Conservation (phyloP, 1,139 yeast species). For the Blastobotrys aristatus region DNA sequence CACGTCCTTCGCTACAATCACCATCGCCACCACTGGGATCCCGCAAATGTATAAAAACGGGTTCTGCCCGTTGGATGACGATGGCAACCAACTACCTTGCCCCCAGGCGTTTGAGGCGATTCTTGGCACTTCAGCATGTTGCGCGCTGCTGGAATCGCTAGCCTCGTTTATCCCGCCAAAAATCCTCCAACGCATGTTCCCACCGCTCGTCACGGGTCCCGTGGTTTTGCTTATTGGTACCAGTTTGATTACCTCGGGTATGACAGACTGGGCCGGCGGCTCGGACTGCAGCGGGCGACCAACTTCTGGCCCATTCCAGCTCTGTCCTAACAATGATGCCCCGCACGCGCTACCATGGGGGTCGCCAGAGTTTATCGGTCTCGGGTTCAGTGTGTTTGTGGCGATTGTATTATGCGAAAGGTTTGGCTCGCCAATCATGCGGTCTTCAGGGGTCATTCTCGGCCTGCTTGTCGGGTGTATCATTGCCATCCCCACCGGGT, state of each 20-base stretch:
- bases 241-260: constrained; percentile 60
- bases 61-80: constrained; percentile 55
- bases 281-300: constrained; percentile 44
- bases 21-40: constrained; percentile 68
- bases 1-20: constrained; percentile 80
- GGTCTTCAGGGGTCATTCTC: constrained; percentile 81
- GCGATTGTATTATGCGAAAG: constrained; percentile 71
- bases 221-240: constrained; percentile 81
- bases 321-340: constrained; percentile 45
- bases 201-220: constrained; percentile 89
- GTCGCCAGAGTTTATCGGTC: constrained; percentile 75
- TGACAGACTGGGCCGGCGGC: constrained; percentile 80
- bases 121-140: constrained; percentile 70
- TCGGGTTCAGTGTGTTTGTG: constrained; percentile 76
- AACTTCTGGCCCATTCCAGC: constrained; percentile 44
- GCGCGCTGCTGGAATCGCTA: constrained; percentile 67
- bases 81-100: constrained; percentile 64
- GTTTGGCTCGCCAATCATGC: constrained; percentile 94
- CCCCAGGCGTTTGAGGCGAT: constrained; percentile 89
- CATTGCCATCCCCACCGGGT: constrained; percentile 86
- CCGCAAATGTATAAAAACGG: constrained; percentile 79
- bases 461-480: constrained; percentile 85
- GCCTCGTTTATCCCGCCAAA: constrained; percentile 74
- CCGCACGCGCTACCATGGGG: constrained; percentile 69
- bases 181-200: constrained; percentile 65